Evolutionary conservation across 495 filamentous ascomycete species (phyloP), one percentile per base, ranked within the genome.

Genomic region (Clohesyomyces aquaticus): DNA sequence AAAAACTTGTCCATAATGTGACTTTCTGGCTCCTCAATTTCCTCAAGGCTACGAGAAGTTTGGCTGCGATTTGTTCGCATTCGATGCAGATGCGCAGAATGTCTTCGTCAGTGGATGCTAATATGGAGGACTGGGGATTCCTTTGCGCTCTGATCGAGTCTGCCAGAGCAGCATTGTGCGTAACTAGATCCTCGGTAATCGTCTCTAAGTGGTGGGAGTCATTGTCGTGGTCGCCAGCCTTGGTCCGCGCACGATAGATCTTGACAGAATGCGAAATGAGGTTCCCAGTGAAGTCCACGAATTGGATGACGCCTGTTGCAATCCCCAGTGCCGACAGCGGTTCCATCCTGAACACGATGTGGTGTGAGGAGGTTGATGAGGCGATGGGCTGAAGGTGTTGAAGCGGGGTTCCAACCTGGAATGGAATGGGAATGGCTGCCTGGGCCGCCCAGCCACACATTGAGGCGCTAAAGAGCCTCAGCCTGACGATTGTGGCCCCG

Each of bases 251-350:
- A 14, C 53, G 53, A 26, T 56, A 21, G 9, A 56, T 56, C 21
- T 43, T 6, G 10, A 56, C 53, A 2, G 43, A 32, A 4, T 38
- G 45, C 21, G 56, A 35, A 19, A 59, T 3, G 11, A 59, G 26
- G 16, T 50, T 59, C 8, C 43, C 43, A 1, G 45, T 23, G 49
- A 61, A 61, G 16, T 61, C 48, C 3, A 42, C 38, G 26, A 53
- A 61, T n/a, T 61, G 59, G 1, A 61, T 16, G 1, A 61, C 49
- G 19, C 54, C 54, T 28, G 48, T 27, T 3, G 59, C 59, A n/a
- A 61, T 4, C 6, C 47, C 59, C 3, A 61, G 21, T 3, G 59
- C 49, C 1, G 19, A 21, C 11, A 61, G 59, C 14, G 59, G 25
- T n/a, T 61, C 59, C 56, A 49, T 59, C 3, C 6, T 35, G 8